Conservation (phyloP, 345 rosid genomes). For the Lepidium sativum region DNA sequence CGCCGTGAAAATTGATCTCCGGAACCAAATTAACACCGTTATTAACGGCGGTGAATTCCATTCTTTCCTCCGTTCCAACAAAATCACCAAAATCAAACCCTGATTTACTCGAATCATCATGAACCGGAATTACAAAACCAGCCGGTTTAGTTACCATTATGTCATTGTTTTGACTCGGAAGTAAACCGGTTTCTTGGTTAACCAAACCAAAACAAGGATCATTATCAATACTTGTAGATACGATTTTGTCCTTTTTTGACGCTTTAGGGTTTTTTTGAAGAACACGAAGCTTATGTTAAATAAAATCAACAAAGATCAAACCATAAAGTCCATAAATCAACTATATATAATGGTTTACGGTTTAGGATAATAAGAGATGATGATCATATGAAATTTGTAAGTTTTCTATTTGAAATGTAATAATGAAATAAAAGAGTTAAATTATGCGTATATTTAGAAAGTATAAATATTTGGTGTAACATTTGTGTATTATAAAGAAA, state of each 20-base stretch:
- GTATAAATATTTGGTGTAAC: no score
- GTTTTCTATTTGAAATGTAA: no score
- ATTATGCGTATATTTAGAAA: no score
- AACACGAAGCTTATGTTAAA: constrained; percentile 77
- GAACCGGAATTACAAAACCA: constrained; percentile 32
- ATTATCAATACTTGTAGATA: not conserved
- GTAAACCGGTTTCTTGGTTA: constrained; percentile 35
- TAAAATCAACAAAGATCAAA: no score
- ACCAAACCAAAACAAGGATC: constrained; percentile 30
- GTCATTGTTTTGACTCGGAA: constrained; percentile 34
- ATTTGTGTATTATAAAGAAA: no score
- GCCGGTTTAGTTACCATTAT: constrained; percentile 35
- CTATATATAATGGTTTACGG: no score
- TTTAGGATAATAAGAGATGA: no score
- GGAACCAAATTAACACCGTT: constrained; percentile 6
- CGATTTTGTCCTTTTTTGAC: constrained; percentile 10
- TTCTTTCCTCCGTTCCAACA: not conserved
- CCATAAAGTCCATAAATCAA: no score
- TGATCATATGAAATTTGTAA: no score
- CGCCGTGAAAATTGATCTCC: not conserved
- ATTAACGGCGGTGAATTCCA: not conserved
- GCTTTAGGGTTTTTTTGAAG: constrained; percentile 42
- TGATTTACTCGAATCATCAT: not conserved
- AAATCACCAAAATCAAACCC: constrained; percentile 18
- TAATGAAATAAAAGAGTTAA: no score